These are phyloP conservation scores for Carpinus viminea DNA, from an alignment of 306 rosid genomes.

Conservation along the genomic window DNA sequence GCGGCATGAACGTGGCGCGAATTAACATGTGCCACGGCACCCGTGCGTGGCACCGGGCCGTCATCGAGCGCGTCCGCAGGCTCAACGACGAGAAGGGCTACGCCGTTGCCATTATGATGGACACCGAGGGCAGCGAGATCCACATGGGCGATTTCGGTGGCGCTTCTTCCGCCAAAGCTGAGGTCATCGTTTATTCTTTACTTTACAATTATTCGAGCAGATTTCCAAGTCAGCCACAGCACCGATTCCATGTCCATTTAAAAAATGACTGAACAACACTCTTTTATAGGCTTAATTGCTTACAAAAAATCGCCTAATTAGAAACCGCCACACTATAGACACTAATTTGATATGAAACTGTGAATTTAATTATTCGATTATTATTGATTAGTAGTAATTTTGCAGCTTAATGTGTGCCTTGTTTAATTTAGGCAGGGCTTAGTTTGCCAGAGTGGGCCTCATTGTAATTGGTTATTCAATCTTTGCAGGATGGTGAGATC, in stretches of 20 bases:
- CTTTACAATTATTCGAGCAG: too few species aligned
- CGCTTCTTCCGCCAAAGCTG: slow-evolving; percentile 88
- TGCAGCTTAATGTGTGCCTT: not conserved
- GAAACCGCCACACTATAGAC: too few species aligned
- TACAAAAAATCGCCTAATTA: too few species aligned
- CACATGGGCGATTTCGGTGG: slow-evolving; percentile 99
- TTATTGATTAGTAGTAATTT: not conserved
- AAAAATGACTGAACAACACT: too few species aligned
- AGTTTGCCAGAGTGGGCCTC: slow-evolving; percentile 6
- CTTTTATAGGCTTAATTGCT: too few species aligned
- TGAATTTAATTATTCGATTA: too few species aligned
- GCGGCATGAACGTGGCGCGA: slow-evolving; percentile 96
- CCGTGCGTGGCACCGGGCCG: slow-evolving; percentile 77
- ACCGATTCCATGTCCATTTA: too few species aligned
- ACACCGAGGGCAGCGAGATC: slow-evolving; percentile 97
- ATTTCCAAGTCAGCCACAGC: too few species aligned
- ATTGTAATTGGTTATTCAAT: slow-evolving; percentile 11
- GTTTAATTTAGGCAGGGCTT: not conserved
- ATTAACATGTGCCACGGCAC: slow-evolving; percentile 97
- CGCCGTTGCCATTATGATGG: slow-evolving; percentile 99
- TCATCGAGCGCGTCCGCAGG: slow-evolving; percentile 69
- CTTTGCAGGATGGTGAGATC: slow-evolving; percentile 79
- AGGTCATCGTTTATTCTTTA: slow-evolving; percentile 36
- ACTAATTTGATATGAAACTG: too few species aligned
- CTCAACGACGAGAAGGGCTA: slow-evolving; percentile 89